phyloP scores from a whole-genome alignment of 2,329 filamentous ascomycete species.

The Colletotrichum lindemuthianum region DNA sequence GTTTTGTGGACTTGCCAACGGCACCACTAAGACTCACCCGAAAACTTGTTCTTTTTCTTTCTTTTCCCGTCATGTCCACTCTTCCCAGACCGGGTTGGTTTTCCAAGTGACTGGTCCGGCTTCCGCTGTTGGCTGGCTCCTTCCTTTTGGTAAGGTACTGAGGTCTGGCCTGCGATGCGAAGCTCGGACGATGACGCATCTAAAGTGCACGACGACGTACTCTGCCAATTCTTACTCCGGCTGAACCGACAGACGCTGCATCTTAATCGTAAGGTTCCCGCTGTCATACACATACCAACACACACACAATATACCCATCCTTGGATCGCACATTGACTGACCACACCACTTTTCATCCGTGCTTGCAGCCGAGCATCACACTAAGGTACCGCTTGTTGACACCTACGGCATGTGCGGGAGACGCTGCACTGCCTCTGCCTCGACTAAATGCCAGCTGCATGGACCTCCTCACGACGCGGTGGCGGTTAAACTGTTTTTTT shows the following conservation, averaged over 20 bases:
- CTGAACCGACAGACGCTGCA: conserved; percentile 1
- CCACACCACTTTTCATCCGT: not conserved
- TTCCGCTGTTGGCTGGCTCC: no score
- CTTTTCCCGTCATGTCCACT: conserved; percentile 1
- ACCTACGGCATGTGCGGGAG: conserved; percentile 19
- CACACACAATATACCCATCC: not conserved
- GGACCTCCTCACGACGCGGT: conserved; percentile 30
- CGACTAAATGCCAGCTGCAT: conserved; percentile 26
- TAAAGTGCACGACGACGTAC: no score
- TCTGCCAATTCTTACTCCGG: conserved; percentile 8
- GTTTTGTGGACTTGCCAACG: no score
- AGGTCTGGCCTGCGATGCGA: conserved; percentile 4
- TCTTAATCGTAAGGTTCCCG: not conserved
- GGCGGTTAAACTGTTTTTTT: conserved; percentile 12
- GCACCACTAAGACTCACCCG: no score
- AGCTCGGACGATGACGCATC: not conserved
- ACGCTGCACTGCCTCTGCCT: conserved; percentile 14
- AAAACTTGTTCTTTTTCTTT: not conserved
- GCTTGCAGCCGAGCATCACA: not conserved
- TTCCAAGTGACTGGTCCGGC: no score
- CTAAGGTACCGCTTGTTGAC: not conserved
- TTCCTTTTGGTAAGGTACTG: no score
- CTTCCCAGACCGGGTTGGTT: no score
- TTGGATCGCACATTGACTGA: conserved; percentile 8
- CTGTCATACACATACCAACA: not conserved